Conservation (phyloP, 805 yeast species). For the Myxozyma geophila region DNA sequence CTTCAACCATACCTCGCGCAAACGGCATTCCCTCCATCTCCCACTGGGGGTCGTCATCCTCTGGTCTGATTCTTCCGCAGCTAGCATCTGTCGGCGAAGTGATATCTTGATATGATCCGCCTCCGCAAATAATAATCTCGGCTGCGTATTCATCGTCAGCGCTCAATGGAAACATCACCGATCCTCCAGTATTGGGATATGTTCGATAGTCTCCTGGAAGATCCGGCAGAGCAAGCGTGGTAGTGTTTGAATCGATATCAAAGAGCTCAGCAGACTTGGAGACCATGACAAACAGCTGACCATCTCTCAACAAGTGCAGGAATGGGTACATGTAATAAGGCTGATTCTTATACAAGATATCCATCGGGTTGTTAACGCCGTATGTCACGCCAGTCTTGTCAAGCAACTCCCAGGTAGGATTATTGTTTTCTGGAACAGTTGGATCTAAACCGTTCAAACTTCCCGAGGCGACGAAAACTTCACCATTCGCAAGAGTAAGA, state of each 20-base stretch:
- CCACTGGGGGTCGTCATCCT: slow-evolving; percentile 29
- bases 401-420: slow-evolving; percentile 32
- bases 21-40: slow-evolving; percentile 32
- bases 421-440: slow-evolving; percentile 29
- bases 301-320: slow-evolving; percentile 25
- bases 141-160: slow-evolving; percentile 22
- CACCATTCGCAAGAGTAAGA: slow-evolving; percentile 30
- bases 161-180: slow-evolving; percentile 23
- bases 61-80: slow-evolving; percentile 32
- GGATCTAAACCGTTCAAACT: slow-evolving; percentile 35
- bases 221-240: slow-evolving; percentile 23
- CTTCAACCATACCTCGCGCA: slow-evolving; percentile 31
- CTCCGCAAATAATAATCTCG: slow-evolving; percentile 33
- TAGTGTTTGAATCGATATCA: slow-evolving; percentile 21
- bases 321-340: slow-evolving; percentile 36
- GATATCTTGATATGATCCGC: slow-evolving; percentile 34
- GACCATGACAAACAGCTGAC: slow-evolving; percentile 27
- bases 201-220: slow-evolving; percentile 33
- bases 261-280: slow-evolving; percentile 29
- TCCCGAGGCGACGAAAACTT: slow-evolving; percentile 30
- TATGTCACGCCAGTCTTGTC: slow-evolving; percentile 28
- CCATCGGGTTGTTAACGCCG: slow-evolving; percentile 29
- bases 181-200: slow-evolving; percentile 34
- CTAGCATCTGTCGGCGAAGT: slow-evolving; percentile 34
- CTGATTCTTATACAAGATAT: slow-evolving; percentile 23